These are phyloP conservation scores for Beverwykella pulmonaria DNA, from an alignment of 495 filamentous ascomycete species.

Conservation along the genomic window DNA sequence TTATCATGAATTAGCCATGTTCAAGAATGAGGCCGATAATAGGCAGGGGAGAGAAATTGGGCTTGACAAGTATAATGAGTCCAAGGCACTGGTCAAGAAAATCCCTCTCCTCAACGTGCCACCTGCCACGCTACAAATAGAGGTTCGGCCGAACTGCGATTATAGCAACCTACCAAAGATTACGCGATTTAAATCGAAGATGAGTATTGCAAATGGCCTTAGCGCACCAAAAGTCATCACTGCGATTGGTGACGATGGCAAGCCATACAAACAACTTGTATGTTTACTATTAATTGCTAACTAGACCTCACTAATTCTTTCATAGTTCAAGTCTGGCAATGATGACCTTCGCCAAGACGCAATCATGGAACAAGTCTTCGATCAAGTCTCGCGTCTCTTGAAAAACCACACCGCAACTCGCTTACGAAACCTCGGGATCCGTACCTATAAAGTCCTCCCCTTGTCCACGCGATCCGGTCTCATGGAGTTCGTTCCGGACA, in stretches of 20 bases:
- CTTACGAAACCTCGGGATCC: conserved; percentile 82
- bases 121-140: conserved; percentile 85
- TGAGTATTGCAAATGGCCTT: conserved; percentile 84
- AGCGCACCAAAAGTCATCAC: conserved; percentile 91
- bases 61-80: conserved; percentile 62
- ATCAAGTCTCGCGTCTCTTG: conserved; percentile 87
- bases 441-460: conserved; percentile 95
- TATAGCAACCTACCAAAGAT: conserved; percentile 77
- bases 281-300: conserved; percentile 29
- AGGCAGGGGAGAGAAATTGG: conserved; percentile 67
- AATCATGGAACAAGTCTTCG: conserved; percentile 99
- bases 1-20: conserved; percentile 74
- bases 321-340: conserved; percentile 83
- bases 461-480: conserved; percentile 82
- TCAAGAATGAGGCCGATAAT: conserved; percentile 61
- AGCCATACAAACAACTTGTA: conserved; percentile 81
- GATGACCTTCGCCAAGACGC: conserved; percentile 98
- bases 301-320: neutral
- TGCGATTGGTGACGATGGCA: conserved; percentile 72
- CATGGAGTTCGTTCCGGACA: conserved; percentile 95
- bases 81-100: conserved; percentile 58
- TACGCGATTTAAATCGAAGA: conserved; percentile 64
- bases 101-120: conserved; percentile 68
- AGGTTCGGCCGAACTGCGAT: conserved; percentile 69
- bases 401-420: conserved; percentile 81